Conservation (phyloP, 495 filamentous ascomycete species). For the Terfezia claveryi region DNA sequence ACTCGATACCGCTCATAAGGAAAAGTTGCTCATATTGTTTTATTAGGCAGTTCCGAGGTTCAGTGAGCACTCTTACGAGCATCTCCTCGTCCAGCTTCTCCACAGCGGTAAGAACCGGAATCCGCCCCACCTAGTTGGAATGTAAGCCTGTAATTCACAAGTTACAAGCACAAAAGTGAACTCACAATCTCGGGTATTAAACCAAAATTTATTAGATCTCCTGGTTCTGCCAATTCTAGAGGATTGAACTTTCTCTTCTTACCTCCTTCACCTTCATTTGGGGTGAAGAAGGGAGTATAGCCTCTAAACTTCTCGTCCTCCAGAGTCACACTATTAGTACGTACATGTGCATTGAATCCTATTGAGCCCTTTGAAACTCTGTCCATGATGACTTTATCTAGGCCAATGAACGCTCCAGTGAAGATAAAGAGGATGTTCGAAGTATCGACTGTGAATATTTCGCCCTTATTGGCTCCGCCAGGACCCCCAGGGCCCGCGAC, state of each 20-base stretch:
- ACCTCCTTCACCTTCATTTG: constrained; percentile 8
- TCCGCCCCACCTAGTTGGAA: constrained; percentile 35
- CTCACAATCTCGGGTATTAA: constrained; percentile 77
- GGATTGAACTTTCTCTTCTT: constrained; percentile 42
- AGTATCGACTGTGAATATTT: constrained; percentile 76
- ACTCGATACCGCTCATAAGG: constrained; percentile 55
- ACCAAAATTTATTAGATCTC: constrained; percentile 74
- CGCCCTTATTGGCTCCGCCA: constrained; percentile 40
- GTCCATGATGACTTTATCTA: constrained; percentile 71
- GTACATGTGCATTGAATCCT: constrained; percentile 71
- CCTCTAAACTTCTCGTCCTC: constrained; percentile 40
- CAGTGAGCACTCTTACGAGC: constrained; percentile 70
- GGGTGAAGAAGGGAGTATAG: constrained; percentile 42
- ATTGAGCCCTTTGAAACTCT: constrained; percentile 73
- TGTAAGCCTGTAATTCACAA: not conserved
- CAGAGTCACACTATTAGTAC: constrained; percentile 20
- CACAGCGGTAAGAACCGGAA: constrained; percentile 70
- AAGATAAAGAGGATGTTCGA: constrained; percentile 94
- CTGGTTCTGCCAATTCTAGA: constrained; percentile 56
- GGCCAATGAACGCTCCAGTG: constrained; percentile 81
- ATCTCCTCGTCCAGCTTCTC: constrained; percentile 56
- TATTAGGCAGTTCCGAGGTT: constrained; percentile 69
- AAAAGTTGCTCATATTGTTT: constrained; percentile 75
- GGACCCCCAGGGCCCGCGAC: constrained; percentile 14
- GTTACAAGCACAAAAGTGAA: too few species aligned